Percentiles rank a stretch among this genome's conserved stretches.
These are phyloP conservation scores for Suillus placidus DNA, from an alignment of 768 basidiomycete genomes.

Conservation along the genomic window DNA sequence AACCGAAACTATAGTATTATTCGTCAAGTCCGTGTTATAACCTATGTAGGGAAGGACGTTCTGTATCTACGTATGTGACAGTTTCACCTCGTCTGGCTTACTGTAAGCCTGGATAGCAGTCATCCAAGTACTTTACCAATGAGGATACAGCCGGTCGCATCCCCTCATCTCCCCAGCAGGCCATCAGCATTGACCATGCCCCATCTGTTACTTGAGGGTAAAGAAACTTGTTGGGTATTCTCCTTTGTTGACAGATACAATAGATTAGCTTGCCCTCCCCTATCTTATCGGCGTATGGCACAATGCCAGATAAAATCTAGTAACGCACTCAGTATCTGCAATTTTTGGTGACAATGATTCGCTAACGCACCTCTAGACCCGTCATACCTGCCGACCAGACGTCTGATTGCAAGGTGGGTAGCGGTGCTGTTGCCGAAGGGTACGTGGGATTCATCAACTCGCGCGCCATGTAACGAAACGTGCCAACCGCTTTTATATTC, in stretches of 20 bases:
- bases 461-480: slow-evolving; percentile 43
- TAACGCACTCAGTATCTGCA: not conserved
- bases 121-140: not conserved
- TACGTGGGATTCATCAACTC: slow-evolving; percentile 32
- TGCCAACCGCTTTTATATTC: slow-evolving; percentile 30
- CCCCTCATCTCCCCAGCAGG: not conserved
- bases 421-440: slow-evolving; percentile 17
- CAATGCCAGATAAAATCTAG: slow-evolving; percentile 11
- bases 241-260: not conserved
- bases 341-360: not conserved
- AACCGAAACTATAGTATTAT: slow-evolving; percentile 29
- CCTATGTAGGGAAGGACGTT: not conserved
- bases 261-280: not conserved
- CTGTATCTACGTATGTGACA: not conserved
- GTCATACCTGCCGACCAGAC: slow-evolving; percentile 43
- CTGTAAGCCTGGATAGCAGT: not conserved
- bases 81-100: not conserved
- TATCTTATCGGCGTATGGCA: not conserved
- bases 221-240: not conserved
- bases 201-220: not conserved
- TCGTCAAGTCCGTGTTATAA: not conserved
- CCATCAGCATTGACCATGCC: not conserved
- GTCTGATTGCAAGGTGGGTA: slow-evolving; percentile 32
- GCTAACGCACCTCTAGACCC: slow-evolving; percentile 34
- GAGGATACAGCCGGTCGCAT: not conserved